A percentile compares a stretch with the other conserved stretches of the same genome.
Conservation (phyloP, 2,329 filamentous ascomycete species). For the Verticillium nonalfalfae region DNA sequence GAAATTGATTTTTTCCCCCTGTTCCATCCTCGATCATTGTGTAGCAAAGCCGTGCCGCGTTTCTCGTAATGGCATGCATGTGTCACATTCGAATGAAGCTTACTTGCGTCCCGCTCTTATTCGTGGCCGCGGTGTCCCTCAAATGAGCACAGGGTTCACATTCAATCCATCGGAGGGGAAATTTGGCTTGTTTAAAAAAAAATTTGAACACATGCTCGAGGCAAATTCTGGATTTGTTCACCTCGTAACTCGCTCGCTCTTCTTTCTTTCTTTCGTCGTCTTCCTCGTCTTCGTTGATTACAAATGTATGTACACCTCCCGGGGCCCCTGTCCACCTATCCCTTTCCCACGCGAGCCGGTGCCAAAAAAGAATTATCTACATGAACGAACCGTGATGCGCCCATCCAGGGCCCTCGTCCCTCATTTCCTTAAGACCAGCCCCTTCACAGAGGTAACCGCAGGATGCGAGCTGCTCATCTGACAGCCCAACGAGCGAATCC, state of each 20-base stretch:
- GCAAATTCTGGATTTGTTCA: not conserved
- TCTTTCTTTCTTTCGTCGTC: not conserved
- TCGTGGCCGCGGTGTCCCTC: too few relatives aligned
- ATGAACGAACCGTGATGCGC: not conserved
- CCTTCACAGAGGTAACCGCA: not conserved
- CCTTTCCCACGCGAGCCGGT: not conserved
- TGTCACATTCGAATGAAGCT: too few relatives aligned
- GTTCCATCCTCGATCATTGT: too few relatives aligned
- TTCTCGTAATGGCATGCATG: too few relatives aligned
- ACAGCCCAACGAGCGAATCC: not conserved
- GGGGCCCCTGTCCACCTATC: not conserved
- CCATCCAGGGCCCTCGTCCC: not conserved
- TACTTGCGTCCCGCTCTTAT: too few relatives aligned
- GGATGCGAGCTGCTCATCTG: not conserved
- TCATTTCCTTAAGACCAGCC: not conserved
- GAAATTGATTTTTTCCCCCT: not conserved
- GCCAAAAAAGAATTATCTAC: not conserved
- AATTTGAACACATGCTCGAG: not conserved
- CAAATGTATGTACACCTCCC: slow-evolving; percentile 8
- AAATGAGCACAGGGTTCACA: too few relatives aligned
- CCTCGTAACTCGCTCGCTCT: not conserved
- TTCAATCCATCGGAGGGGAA: not conserved
- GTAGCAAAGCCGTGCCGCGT: too few relatives aligned
- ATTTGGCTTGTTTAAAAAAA: not conserved
- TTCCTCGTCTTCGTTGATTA: slow-evolving; percentile 9